Evolutionary conservation across 1,139 yeast genomes (phyloP).

Genomic region (Pichia sp.): DNA sequence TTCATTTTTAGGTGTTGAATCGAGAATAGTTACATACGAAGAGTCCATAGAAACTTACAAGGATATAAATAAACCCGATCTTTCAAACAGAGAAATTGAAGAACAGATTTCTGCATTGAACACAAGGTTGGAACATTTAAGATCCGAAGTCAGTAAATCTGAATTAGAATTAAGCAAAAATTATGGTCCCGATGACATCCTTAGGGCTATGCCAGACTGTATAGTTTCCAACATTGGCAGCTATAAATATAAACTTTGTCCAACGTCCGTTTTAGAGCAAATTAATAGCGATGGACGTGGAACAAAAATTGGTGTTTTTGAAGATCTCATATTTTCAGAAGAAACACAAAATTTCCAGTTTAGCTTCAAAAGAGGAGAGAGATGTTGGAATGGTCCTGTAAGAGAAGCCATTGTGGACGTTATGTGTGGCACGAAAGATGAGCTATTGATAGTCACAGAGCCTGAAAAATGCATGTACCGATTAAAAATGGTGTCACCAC

Average conservation of each 20-base stretch:
- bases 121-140: slow-evolving; percentile 21
- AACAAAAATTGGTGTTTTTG: slow-evolving; percentile 53
- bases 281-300: slow-evolving; percentile 43
- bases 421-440: slow-evolving; percentile 60
- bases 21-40: background rate
- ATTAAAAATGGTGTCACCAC: slow-evolving; percentile 61
- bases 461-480: slow-evolving; percentile 84
- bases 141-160: slow-evolving; percentile 25
- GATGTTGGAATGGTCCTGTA: slow-evolving; percentile 93
- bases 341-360: slow-evolving; percentile 36
- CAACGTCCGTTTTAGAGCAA: slow-evolving; percentile 57
- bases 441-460: slow-evolving; percentile 67
- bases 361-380: slow-evolving; percentile 61
- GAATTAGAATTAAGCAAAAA: slow-evolving; percentile 29
- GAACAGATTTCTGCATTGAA: slow-evolving; percentile 14
- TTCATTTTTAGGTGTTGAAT: slow-evolving; percentile 18
- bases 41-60: background rate
- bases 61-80: background rate
- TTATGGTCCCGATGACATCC: slow-evolving; percentile 63
- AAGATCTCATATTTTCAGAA: slow-evolving; percentile 32
- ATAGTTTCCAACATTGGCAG: slow-evolving; percentile 56
- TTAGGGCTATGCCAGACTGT: slow-evolving; percentile 53
- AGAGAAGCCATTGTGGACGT: slow-evolving; percentile 66
- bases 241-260: slow-evolving; percentile 63
- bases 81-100: slow-evolving; percentile 10